phyloP scores from a whole-genome alignment of 768 basidiomycete genomes.

The Lactarius psammicola region DNA sequence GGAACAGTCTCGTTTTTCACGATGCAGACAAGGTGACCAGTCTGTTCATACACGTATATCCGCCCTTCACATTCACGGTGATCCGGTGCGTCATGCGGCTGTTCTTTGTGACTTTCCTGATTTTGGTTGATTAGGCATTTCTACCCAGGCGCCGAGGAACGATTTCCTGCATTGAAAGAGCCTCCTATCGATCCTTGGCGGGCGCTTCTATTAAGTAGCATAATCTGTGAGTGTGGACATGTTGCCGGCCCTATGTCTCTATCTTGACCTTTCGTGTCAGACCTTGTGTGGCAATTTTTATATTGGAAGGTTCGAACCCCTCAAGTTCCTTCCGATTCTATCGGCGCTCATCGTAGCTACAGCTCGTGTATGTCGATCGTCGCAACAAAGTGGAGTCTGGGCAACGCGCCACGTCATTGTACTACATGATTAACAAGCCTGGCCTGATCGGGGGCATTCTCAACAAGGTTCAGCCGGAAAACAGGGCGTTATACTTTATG shows the following conservation, averaged over 20 bases:
- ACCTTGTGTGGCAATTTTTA: slow-evolving; percentile 86
- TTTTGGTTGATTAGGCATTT: slow-evolving; percentile 59
- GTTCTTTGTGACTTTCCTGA: background rate
- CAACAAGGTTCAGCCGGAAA: slow-evolving; percentile 54
- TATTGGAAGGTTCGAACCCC: slow-evolving; percentile 77
- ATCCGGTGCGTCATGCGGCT: slow-evolving; percentile 59
- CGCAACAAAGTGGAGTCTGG: slow-evolving; percentile 89
- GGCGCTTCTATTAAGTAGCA: slow-evolving; percentile 75
- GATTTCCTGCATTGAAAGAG: slow-evolving; percentile 81
- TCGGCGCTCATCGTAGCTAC: slow-evolving; percentile 8
- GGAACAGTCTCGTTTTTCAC: slow-evolving; percentile 98
- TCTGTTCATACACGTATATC: slow-evolving; percentile 92
- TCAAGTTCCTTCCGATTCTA: background rate
- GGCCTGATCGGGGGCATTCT: slow-evolving; percentile 76
- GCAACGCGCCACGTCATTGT: slow-evolving; percentile 86
- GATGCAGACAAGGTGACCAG: slow-evolving; percentile 95
- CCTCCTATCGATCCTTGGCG: slow-evolving; percentile 63
- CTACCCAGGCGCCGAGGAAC: slow-evolving; percentile 72
- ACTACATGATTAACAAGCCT: slow-evolving; percentile 83
- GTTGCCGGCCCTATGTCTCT: slow-evolving; percentile 6
- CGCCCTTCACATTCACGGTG: slow-evolving; percentile 87
- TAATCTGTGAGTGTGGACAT: slow-evolving; percentile 70
- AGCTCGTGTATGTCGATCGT: slow-evolving; percentile 87
- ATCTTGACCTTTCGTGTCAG: slow-evolving; percentile 43
- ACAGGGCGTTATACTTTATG: slow-evolving; percentile 77